Evolutionary conservation across 2,329 filamentous ascomycete species (phyloP).

Genomic region (Talaromyces sp.): DNA sequence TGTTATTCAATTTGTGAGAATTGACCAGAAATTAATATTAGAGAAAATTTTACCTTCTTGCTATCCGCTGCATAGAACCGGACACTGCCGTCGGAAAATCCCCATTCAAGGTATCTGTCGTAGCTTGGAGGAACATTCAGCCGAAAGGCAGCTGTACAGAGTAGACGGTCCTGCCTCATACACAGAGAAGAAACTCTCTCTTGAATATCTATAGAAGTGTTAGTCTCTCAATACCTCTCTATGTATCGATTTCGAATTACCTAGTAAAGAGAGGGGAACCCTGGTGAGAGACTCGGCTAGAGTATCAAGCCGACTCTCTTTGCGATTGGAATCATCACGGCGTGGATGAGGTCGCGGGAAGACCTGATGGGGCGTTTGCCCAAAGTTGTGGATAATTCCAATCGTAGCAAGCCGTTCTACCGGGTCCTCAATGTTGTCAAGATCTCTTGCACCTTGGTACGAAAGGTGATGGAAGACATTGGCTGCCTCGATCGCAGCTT

Average conservation of each 20-base stretch:
- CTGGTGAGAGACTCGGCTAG: slow-evolving; percentile 69
- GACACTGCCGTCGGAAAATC: slow-evolving; percentile 85
- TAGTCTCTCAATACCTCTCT: background rate
- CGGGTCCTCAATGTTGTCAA: slow-evolving; percentile 84
- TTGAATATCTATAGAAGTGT: slow-evolving; percentile 48
- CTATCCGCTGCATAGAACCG: slow-evolving; percentile 84
- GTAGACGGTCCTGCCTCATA: slow-evolving; percentile 70
- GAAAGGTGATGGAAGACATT: slow-evolving; percentile 97
- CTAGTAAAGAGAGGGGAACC: slow-evolving; percentile 70
- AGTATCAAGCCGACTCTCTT: slow-evolving; percentile 67
- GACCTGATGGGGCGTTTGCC: slow-evolving; percentile 92
- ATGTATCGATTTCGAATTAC: slow-evolving; percentile 29
- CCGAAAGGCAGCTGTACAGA: slow-evolving; percentile 77
- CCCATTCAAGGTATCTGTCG: slow-evolving; percentile 93
- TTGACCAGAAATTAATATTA: background rate
- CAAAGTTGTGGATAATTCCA: slow-evolving; percentile 97
- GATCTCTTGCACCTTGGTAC: slow-evolving; percentile 86
- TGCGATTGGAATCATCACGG: slow-evolving; percentile 63
- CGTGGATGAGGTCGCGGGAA: slow-evolving; percentile 75
- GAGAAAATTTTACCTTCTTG: slow-evolving; percentile 54
- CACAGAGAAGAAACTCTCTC: slow-evolving; percentile 77
- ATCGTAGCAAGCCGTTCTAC: slow-evolving; percentile 84
- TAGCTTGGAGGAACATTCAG: slow-evolving; percentile 80
- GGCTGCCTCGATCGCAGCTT: slow-evolving; percentile 80
- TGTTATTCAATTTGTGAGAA: slow-evolving; percentile 15